Percentiles rank a stretch among this genome's conserved stretches.
Conservation (phyloP, 805 yeast species). For the Saccharomycopsis schoenii region DNA sequence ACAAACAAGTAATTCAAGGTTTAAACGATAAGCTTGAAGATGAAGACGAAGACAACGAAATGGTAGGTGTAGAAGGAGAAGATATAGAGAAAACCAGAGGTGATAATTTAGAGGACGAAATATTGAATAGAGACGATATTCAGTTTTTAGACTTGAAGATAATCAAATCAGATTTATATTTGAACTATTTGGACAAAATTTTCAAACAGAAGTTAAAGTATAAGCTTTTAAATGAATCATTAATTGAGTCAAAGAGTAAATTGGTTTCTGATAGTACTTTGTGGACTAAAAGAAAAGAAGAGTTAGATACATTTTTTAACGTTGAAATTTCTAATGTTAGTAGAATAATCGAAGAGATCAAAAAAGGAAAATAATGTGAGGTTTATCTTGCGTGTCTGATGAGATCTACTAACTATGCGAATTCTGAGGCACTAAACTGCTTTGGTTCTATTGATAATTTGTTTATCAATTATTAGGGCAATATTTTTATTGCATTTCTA, state of each 20-base stretch:
- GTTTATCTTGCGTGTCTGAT: too few relatives aligned
- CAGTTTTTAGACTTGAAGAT: slow-evolving; percentile 10
- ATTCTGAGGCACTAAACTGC: too few relatives aligned
- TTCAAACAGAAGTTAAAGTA: slow-evolving; percentile 6
- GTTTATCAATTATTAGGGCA: too few relatives aligned
- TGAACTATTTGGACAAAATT: neutral
- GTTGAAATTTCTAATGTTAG: slow-evolving; percentile 7
- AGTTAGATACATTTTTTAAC: slow-evolving; percentile 11
- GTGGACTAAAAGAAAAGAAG: slow-evolving; percentile 13
- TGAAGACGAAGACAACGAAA: neutral
- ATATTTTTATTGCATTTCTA: too few relatives aligned
- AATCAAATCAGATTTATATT: slow-evolving; percentile 9
- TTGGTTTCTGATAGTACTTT: slow-evolving; percentile 5
- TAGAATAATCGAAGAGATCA: slow-evolving; percentile 5
- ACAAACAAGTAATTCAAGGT: neutral
- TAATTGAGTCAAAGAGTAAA: slow-evolving; percentile 1
- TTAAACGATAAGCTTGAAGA: slow-evolving; percentile 1
- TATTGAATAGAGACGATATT: neutral
- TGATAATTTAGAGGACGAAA: neutral
- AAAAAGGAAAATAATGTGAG: neutral
- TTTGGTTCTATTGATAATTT: too few relatives aligned
- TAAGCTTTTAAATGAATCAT: slow-evolving; percentile 6
- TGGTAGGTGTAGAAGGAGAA: neutral
- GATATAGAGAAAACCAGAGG: neutral
- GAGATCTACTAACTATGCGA: too few relatives aligned